These are phyloP conservation scores for Penicillium sp. DNA, from an alignment of 2,329 filamentous ascomycete genomes.

Conservation along the genomic window DNA sequence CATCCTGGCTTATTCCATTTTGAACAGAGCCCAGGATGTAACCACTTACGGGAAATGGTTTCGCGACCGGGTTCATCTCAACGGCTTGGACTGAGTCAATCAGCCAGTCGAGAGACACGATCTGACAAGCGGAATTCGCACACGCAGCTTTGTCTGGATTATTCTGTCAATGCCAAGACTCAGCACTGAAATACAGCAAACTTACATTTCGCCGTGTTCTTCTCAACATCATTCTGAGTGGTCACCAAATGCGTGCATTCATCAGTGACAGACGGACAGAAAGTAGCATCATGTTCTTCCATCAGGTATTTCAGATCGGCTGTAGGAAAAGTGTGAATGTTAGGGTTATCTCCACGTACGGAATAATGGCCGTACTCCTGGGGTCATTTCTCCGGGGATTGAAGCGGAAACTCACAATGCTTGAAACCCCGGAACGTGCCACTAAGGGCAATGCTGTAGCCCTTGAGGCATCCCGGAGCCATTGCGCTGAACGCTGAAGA, in stretches of 20 bases:
- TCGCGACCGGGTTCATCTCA: slow-evolving; percentile 17
- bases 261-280: slow-evolving; percentile 29
- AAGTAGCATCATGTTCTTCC: slow-evolving; percentile 35
- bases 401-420: slow-evolving; percentile 42
- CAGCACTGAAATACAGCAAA: background rate
- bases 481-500: slow-evolving; percentile 15
- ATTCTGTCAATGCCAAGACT: slow-evolving; percentile 18
- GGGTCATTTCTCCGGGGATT: background rate
- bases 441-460: slow-evolving; percentile 53
- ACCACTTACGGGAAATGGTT: slow-evolving; percentile 40
- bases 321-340: slow-evolving; percentile 15
- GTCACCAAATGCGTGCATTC: slow-evolving; percentile 41
- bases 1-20: slow-evolving; percentile 1
- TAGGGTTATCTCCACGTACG: slow-evolving; percentile 14
- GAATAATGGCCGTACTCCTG: slow-evolving; percentile 5
- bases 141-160: slow-evolving; percentile 53
- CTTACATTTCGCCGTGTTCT: slow-evolving; percentile 36
- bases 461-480: slow-evolving; percentile 29
- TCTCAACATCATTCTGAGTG: slow-evolving; percentile 38
- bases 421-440: slow-evolving; percentile 58
- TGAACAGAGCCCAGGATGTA: slow-evolving; percentile 34
- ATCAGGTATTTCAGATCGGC: slow-evolving; percentile 34
- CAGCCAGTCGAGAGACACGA: slow-evolving; percentile 64
- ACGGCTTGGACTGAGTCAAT: slow-evolving; percentile 50
- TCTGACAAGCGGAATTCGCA: slow-evolving; percentile 47